Evolutionary conservation across 1,284 basidiomycete species (phyloP), one percentile per base, ranked within the genome.

Genomic region (Trichosporon ovoides): DNA sequence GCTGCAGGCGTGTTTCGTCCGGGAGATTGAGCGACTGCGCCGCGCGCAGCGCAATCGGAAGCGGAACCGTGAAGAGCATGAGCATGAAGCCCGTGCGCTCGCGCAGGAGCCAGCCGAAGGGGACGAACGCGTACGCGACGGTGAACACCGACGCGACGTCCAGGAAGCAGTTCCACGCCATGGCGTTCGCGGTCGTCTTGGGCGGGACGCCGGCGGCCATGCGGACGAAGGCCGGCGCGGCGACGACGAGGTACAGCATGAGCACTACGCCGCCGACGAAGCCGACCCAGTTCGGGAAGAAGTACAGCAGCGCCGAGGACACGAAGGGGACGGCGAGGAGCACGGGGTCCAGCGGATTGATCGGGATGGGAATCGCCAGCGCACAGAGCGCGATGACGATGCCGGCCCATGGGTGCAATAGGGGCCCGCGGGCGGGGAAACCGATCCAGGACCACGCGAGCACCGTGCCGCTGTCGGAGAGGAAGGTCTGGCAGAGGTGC

Each of bases 101-200:
- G 22, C 93, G 81, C 58, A 97, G 80, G 62, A 86, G 80, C 64
- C 82, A 77, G 0, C 91, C 92, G 1, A 88, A 87, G 0, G 92
- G 92, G 2, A 96, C 90, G 68, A 96, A 96, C 0, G 92, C 93
- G 76, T 97, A 96, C 0, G 93, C 93, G 49, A 91, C 90, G 0
- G 91, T 93, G 76, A 89, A 85, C 6, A 88, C 84, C 60, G 85
- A 87, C 28, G 84, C 83, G 18, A 91, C 80, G 59, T 83, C 84
- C 53, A 91, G 78, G 34, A 90, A 37, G 58, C 82, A 82, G 57
- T 86, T 85, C 13, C 85, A 76, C n/a, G 85, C 68, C 76, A 87
- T 83, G 7, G 84, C 83, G 3, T 79, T 73, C 38, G 82, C 83
- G 63, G 83, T 83, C 3, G 81, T 82, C 60, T 76, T 79, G 13